Percentiles rank a stretch among this genome's conserved stretches.
Evolutionary conservation across 495 filamentous ascomycete species (phyloP).

Genomic region (Neurospora terricola): DNA sequence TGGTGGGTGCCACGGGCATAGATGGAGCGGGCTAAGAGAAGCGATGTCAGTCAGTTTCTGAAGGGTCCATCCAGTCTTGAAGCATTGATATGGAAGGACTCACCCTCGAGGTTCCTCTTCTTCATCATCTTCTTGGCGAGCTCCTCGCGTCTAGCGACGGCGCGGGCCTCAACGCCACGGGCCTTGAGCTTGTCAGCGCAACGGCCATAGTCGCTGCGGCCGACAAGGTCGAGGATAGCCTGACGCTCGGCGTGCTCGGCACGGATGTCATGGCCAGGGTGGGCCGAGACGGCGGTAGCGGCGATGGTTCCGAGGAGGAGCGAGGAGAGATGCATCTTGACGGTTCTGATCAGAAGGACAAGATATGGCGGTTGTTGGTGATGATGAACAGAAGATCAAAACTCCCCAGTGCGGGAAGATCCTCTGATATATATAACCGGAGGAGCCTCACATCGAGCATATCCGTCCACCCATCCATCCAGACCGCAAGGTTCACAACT

Average conservation of each 20-base stretch:
- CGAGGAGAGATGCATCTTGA: slow-evolving; percentile 11
- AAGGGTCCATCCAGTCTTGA: neutral
- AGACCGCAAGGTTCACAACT: neutral
- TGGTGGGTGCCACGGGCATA: neutral
- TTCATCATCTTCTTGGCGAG: slow-evolving; percentile 12
- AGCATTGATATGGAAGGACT: slow-evolving; percentile 3
- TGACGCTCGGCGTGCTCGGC: slow-evolving; percentile 38
- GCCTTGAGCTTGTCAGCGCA: slow-evolving; percentile 40
- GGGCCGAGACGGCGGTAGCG: slow-evolving; percentile 20
- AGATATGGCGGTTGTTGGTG: neutral
- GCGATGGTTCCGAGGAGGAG: slow-evolving; percentile 8
- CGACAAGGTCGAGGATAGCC: slow-evolving; percentile 28
- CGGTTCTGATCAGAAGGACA: neutral
- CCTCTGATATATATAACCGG: neutral
- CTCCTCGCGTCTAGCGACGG: slow-evolving; percentile 34
- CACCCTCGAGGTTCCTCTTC: slow-evolving; percentile 10
- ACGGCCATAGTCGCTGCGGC: slow-evolving; percentile 31
- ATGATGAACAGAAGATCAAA: neutral
- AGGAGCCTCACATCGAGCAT: neutral
- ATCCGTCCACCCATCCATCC: neutral
- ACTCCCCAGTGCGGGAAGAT: neutral
- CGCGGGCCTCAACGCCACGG: slow-evolving; percentile 37
- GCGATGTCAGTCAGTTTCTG: slow-evolving; percentile 4
- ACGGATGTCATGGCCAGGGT: slow-evolving; percentile 40
- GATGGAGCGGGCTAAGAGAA: neutral